These are phyloP conservation scores for Evernia prunastri DNA, from an alignment of 495 filamentous ascomycete genomes.

Conservation along the genomic window DNA sequence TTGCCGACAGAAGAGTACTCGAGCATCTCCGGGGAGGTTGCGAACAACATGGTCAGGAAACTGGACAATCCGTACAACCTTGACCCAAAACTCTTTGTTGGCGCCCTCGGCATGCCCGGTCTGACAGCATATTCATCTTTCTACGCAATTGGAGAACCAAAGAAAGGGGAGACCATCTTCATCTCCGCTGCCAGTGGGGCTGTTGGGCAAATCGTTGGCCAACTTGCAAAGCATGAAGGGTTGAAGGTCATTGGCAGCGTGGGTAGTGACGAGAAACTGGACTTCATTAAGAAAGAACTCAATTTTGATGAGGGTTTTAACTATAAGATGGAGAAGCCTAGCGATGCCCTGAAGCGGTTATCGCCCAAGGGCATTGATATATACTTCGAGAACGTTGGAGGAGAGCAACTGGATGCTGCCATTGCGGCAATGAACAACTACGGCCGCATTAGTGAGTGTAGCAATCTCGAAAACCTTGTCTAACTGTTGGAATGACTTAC, in stretches of 20 bases:
- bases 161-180: conserved; percentile 76
- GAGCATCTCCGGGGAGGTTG: conserved; percentile 30
- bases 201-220: conserved; percentile 70
- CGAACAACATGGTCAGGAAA: conserved; percentile 34
- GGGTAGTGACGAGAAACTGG: conserved; percentile 61
- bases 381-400: conserved; percentile 94
- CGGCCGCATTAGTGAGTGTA: conserved; percentile 61
- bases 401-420: conserved; percentile 76
- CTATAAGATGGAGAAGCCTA: conserved; percentile 67
- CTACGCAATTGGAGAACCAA: conserved; percentile 69
- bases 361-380: conserved; percentile 85
- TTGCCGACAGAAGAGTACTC: conserved; percentile 60
- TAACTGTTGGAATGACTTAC: background rate
- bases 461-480: conserved; percentile 34
- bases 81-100: conserved; percentile 55
- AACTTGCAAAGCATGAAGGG: conserved; percentile 77
- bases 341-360: conserved; percentile 63
- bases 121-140: conserved; percentile 67
- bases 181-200: conserved; percentile 67
- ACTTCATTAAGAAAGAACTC: conserved; percentile 59
- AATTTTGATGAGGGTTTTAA: conserved; percentile 68
- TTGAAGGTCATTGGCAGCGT: conserved; percentile 75
- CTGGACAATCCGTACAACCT: conserved; percentile 57
- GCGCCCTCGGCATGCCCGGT: conserved; percentile 73
- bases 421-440: conserved; percentile 60